Evolutionary conservation across 257 asterid genomes (phyloP), one percentile per base, ranked within the genome.

Genomic region (Catharanthus roseus): DNA sequence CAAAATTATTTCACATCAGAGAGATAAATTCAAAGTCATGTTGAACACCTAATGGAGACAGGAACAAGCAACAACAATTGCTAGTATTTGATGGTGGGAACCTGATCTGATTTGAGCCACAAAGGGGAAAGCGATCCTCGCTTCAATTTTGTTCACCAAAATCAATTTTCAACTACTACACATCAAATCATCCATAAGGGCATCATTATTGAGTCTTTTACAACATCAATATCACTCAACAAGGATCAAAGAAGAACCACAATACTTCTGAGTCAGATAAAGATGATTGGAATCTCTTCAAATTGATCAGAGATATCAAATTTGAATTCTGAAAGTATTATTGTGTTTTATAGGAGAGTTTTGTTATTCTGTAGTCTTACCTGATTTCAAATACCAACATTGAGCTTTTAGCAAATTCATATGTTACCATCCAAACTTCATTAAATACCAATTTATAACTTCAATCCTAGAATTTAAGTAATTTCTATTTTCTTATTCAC

Each of bases 61-160:
- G 23, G 23, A 45, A 21, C 38, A 47, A 44, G 45, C 75, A 50
- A n/a, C 18, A 45, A 21, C 38, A 47, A 44, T 10, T 33, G 42
- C 39, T 18, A 33, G 28, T 69, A 51, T 53, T 61, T 47, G 69
- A 42, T 70, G 67, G 61, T 61, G 67, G 13, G 8, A 13, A 11
- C n/a, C 42, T 0, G 5, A 0, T n/a, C n/a, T n/a, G n/a, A n/a
- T n/a, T n/a, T n/a, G 19, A 38, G 42, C 42, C 65, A 60, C 1
- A 60, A 0, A 6, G 33, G 0, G 11, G 74, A 54, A 15, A n/a
- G 29, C 21, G 76, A 76, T 65, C 18, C 29, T n/a, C 33, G 50
- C 23, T 33, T 63, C 44, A 15, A 62, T 66, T 33, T 10, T 28
- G 23, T 10, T 73, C 81, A 72, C 77, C 50, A 36, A 41, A 67